Percentiles rank a stretch among this genome's conserved stretches.
phyloP scores from a whole-genome alignment of 148 eudicot genomes.

The Persicaria tinctoria region DNA sequence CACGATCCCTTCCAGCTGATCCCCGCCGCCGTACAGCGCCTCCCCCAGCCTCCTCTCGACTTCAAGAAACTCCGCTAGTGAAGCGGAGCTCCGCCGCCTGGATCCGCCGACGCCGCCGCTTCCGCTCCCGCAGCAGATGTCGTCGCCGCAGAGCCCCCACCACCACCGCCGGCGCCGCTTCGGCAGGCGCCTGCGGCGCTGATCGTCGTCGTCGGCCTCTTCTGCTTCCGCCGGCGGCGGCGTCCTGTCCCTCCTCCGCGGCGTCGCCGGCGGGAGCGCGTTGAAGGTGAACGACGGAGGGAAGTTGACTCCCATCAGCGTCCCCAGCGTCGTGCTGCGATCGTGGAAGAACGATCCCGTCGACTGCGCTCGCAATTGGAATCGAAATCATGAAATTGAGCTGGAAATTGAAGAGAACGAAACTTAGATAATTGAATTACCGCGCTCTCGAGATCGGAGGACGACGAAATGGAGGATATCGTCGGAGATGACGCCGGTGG shows the following conservation, averaged over 20 bases:
- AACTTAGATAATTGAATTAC: not conserved
- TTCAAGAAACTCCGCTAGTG: slow-evolving; percentile 10
- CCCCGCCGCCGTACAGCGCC: slow-evolving; percentile 10
- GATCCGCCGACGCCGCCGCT: not conserved
- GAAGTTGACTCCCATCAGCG: slow-evolving; percentile 13
- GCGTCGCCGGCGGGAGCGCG: not conserved
- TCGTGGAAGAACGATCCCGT: slow-evolving; percentile 16
- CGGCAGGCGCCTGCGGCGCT: not conserved
- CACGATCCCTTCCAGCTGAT: slow-evolving; percentile 5
- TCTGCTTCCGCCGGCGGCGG: not conserved
- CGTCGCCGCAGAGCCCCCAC: slow-evolving; percentile 15
- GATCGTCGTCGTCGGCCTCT: not conserved
- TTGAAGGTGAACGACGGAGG: slow-evolving; percentile 3
- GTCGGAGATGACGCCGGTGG: slow-evolving; percentile 11
- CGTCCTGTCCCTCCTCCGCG: slow-evolving; percentile 5
- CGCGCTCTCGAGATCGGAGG: slow-evolving; percentile 10
- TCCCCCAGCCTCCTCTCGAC: slow-evolving; percentile 12
- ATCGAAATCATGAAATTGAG: not conserved
- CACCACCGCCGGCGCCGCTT: slow-evolving; percentile 14
- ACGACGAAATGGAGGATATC: slow-evolving; percentile 11
- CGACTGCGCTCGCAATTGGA: slow-evolving; percentile 3
- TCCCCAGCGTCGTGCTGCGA: slow-evolving; percentile 13
- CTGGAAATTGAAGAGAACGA: not conserved
- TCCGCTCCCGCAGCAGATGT: not conserved
- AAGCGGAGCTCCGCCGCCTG: slow-evolving; percentile 8